Conservation (phyloP, 306 rosid species). For the Lagenaria siceraria region DNA sequence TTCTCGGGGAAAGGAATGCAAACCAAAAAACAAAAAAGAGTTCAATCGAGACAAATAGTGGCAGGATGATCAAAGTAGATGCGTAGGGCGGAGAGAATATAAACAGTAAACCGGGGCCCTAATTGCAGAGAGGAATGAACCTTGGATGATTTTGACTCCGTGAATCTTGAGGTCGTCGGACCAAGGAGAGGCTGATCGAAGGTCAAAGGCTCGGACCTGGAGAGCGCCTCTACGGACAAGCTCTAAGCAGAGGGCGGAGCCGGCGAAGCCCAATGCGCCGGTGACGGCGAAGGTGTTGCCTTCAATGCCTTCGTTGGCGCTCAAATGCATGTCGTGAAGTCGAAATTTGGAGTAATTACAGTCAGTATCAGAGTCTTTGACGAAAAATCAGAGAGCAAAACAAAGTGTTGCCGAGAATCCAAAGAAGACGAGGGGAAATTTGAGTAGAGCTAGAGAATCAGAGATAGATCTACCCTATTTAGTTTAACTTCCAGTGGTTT, state of each 20-base stretch:
- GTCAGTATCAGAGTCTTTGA: background rate
- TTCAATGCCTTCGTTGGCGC: slow-evolving; percentile 89
- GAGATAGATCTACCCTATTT: background rate
- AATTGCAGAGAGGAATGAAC: slow-evolving; percentile 11
- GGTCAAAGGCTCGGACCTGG: slow-evolving; percentile 67
- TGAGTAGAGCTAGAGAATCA: background rate
- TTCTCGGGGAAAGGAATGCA: background rate
- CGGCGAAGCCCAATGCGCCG: slow-evolving; percentile 80
- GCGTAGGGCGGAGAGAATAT: background rate
- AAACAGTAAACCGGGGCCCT: background rate
- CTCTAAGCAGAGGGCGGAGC: slow-evolving; percentile 80
- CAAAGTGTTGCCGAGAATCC: background rate
- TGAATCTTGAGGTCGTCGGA: slow-evolving; percentile 30
- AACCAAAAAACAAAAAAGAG: background rate
- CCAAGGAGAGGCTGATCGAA: slow-evolving; percentile 47
- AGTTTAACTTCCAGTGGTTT: background rate
- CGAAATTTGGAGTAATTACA: background rate
- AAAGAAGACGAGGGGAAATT: background rate
- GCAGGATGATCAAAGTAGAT: background rate
- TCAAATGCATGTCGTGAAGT: slow-evolving; percentile 39
- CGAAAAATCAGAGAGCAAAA: background rate
- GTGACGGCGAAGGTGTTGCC: slow-evolving; percentile 60
- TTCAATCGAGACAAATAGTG: background rate
- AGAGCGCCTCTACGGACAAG: slow-evolving; percentile 64
- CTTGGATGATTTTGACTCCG: slow-evolving; percentile 58